Conservation (phyloP, 2,329 filamentous ascomycete species). For the Cercospora sojina region DNA sequence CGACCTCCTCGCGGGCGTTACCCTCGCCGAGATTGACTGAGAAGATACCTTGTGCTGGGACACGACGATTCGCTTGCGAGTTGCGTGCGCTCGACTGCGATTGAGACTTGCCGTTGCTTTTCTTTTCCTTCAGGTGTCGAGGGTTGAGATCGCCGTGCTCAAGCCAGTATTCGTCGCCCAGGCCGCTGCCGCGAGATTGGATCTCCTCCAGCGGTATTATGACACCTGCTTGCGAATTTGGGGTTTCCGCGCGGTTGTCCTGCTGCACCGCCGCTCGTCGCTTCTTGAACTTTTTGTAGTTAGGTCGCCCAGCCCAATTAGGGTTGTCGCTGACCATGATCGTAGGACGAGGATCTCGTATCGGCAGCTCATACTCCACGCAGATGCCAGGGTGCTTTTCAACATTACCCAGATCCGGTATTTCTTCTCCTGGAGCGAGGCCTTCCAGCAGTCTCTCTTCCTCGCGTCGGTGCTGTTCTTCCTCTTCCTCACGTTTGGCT, state of each 20-base stretch:
- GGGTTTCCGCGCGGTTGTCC: conserved; percentile 41
- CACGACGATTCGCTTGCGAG: neutral
- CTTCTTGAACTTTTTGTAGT: conserved; percentile 85
- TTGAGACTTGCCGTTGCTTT: conserved; percentile 20
- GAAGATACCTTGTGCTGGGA: neutral
- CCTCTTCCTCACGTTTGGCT: conserved; percentile 52
- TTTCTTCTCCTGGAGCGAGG: conserved; percentile 68
- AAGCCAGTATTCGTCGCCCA: conserved; percentile 77
- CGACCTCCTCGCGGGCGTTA: conserved; percentile 21
- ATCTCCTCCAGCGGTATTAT: conserved; percentile 73
- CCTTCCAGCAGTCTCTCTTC: conserved; percentile 63
- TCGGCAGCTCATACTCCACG: conserved; percentile 69
- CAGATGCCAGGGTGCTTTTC: conserved; percentile 13
- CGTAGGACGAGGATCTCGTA: conserved; percentile 23
- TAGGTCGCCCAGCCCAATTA: conserved; percentile 88
- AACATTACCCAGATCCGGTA: conserved; percentile 64
- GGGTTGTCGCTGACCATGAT: conserved; percentile 12
- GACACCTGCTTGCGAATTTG: conserved; percentile 32
- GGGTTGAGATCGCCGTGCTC: conserved; percentile 39
- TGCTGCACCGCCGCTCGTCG: conserved; percentile 22
- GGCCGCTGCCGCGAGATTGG: conserved; percentile 67
- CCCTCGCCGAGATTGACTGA: conserved; percentile 9
- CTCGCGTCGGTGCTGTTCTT: conserved; percentile 58
- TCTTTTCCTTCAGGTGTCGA: conserved; percentile 14
- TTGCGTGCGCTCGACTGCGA: conserved; percentile 18